These are phyloP conservation scores for Xylariaceae sp. DNA, from an alignment of 2,329 filamentous ascomycete species.

Conservation along the genomic window DNA sequence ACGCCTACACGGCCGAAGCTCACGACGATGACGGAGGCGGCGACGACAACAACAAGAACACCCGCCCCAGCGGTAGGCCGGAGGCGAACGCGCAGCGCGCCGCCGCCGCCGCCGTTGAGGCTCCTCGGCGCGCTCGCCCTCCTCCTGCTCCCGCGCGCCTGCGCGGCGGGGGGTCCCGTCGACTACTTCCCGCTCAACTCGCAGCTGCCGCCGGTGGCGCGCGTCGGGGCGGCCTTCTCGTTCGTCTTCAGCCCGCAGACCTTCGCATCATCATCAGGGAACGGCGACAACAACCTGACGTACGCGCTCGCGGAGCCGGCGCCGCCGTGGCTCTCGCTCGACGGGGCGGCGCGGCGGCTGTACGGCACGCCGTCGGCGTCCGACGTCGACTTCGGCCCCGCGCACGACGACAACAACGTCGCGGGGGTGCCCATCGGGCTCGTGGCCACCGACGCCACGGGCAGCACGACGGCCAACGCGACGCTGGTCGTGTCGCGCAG, in stretches of 20 bases:
- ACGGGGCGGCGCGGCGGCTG: slow-evolving; percentile 56
- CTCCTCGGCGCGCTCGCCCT: not conserved
- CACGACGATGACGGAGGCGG: slow-evolving; percentile 6
- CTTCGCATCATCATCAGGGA: slow-evolving; percentile 57
- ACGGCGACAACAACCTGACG: slow-evolving; percentile 44
- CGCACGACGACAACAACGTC: slow-evolving; percentile 33
- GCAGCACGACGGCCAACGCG: slow-evolving; percentile 55
- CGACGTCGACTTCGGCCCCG: slow-evolving; percentile 32
- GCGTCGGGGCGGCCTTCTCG: slow-evolving; percentile 57
- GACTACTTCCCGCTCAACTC: slow-evolving; percentile 70
- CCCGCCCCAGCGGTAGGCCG: no score
- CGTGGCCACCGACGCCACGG: slow-evolving; percentile 60
- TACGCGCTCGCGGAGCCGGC: slow-evolving; percentile 57
- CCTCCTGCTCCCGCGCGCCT: slow-evolving; percentile 1
- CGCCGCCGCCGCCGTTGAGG: no score
- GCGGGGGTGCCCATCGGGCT: slow-evolving; percentile 57
- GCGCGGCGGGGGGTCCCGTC: slow-evolving; percentile 32
- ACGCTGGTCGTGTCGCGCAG: slow-evolving; percentile 63
- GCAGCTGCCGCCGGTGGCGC: slow-evolving; percentile 73
- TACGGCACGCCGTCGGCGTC: slow-evolving; percentile 58
- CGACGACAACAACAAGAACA: no score
- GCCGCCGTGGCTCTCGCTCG: slow-evolving; percentile 69
- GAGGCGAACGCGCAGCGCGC: no score
- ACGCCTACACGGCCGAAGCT: no score
- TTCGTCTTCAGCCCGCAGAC: slow-evolving; percentile 69